Conservation (phyloP, 2,329 filamentous ascomycete genomes). For the Colletotrichum trifolii region DNA sequence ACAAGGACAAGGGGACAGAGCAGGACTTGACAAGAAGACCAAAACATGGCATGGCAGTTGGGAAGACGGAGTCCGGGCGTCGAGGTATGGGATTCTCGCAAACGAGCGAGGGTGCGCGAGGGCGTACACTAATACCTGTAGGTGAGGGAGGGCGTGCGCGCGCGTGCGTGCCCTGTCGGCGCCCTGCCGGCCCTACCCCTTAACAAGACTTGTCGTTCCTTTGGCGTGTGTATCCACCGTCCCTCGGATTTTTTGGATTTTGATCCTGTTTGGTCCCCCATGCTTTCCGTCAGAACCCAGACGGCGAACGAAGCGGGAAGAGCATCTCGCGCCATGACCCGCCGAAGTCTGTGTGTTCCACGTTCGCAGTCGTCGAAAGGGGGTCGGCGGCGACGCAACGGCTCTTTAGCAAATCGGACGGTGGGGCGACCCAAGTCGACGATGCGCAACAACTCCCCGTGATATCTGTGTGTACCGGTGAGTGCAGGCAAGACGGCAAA, state of each 20-base stretch:
- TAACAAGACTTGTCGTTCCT: too few relatives aligned
- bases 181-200: slow-evolving; percentile 29
- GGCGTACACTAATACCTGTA: too few relatives aligned
- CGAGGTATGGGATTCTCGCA: slow-evolving; percentile 10
- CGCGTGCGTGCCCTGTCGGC: slow-evolving; percentile 35
- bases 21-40: too few relatives aligned
- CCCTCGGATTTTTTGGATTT: slow-evolving; percentile 1
- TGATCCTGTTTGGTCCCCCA: neutral
- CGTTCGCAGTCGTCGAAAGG: too few relatives aligned
- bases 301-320: slow-evolving; percentile 10
- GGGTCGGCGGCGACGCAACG: too few relatives aligned
- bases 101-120: too few relatives aligned
- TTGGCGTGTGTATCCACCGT: too few relatives aligned
- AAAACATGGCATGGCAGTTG: neutral
- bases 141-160: neutral
- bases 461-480: neutral
- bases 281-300: neutral
- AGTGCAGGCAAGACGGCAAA: slow-evolving; percentile 7
- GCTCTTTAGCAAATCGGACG: neutral
- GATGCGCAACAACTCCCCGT: neutral
- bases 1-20: too few relatives aligned
- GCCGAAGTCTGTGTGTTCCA: slow-evolving; percentile 14
- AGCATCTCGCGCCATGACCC: slow-evolving; percentile 22
- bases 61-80: neutral
- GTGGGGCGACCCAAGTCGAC: slow-evolving; percentile 17